A percentile compares a stretch with the other conserved stretches of the same genome.
Conservation (phyloP, 352 stramenopile genomes). For the Pythium phragmiticola region DNA sequence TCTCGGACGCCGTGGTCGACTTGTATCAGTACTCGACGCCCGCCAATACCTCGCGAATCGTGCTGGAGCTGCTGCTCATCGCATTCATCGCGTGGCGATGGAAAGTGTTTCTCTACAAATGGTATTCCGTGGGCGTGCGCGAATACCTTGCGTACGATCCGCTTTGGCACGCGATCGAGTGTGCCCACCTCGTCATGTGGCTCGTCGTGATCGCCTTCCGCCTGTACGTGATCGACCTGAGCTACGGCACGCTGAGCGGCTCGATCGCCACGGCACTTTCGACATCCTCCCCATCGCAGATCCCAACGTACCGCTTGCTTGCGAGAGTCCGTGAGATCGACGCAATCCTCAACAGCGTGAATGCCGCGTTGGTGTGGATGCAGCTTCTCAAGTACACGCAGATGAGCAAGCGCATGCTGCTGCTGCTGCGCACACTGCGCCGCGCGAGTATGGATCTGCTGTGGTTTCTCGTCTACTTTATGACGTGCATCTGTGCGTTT, state of each 20-base stretch:
- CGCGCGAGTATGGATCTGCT: conserved; percentile 53
- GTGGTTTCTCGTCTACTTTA: conserved; percentile 62
- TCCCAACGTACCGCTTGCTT: conserved; percentile 43
- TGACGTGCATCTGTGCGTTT: conserved; percentile 58
- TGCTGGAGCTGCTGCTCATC: conserved; percentile 54
- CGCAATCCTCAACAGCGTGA: conserved; percentile 41
- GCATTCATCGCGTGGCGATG: conserved; percentile 43
- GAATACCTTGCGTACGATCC: conserved; percentile 32
- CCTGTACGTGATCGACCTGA: conserved; percentile 50
- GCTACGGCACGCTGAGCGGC: conserved; percentile 56
- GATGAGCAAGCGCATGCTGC: conserved; percentile 58
- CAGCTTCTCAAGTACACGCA: conserved; percentile 71
- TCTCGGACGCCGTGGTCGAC: conserved; percentile 44
- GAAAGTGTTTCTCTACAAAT: conserved; percentile 34
- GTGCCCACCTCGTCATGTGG: conserved; percentile 46
- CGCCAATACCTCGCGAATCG: conserved; percentile 32
- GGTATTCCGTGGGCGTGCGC: conserved; percentile 33
- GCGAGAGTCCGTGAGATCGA: conserved; percentile 41
- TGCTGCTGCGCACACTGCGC: conserved; percentile 50
- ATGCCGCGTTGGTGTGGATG: conserved; percentile 58
- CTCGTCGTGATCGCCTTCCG: conserved; percentile 46
- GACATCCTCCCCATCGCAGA: conserved; percentile 24
- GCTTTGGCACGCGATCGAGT: conserved; percentile 42
- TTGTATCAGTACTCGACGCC: conserved; percentile 54
- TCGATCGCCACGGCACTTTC: conserved; percentile 18